These are phyloP conservation scores for Chenopodium quinoa DNA, from an alignment of 148 eudicot genomes.

Conservation along the genomic window DNA sequence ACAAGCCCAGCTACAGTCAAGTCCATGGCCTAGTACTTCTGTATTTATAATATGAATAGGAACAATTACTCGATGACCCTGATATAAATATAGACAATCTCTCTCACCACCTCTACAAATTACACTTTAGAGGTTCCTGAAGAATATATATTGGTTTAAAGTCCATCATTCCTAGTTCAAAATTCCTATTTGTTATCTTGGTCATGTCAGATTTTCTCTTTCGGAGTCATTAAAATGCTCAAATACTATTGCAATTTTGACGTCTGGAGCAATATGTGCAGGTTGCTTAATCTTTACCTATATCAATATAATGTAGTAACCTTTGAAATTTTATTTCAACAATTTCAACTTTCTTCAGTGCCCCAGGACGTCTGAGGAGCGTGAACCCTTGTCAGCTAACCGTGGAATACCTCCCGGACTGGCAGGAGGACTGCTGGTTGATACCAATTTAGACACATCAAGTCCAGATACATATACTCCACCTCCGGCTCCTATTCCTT, in stretches of 20 bases:
- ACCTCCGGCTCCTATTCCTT: conserved; percentile 81
- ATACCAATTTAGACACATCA: conserved; percentile 80
- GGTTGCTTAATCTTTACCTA: not conserved
- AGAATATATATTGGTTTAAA: not conserved
- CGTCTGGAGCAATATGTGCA: not conserved
- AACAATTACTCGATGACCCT: not conserved
- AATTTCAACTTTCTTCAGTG: conserved; percentile 43
- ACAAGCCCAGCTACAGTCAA: not conserved
- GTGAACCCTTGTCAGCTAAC: conserved; percentile 58
- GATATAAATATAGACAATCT: not conserved
- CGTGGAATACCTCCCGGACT: conserved; percentile 40
- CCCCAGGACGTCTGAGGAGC: conserved; percentile 72
- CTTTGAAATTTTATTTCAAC: not conserved
- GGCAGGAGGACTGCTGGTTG: conserved; percentile 65
- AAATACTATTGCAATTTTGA: not conserved
- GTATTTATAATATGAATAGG: too few species aligned
- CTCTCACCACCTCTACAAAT: not conserved
- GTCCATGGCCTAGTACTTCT: not conserved
- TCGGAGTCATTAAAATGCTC: not conserved
- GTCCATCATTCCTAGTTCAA: not conserved
- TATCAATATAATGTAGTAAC: not conserved
- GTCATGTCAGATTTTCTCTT: not conserved
- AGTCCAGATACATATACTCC: conserved; percentile 65
- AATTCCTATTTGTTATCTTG: not conserved
- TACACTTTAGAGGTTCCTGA: not conserved